phyloP scores from a whole-genome alignment of 2,329 filamentous ascomycete genomes.

The Alternaria panax region DNA sequence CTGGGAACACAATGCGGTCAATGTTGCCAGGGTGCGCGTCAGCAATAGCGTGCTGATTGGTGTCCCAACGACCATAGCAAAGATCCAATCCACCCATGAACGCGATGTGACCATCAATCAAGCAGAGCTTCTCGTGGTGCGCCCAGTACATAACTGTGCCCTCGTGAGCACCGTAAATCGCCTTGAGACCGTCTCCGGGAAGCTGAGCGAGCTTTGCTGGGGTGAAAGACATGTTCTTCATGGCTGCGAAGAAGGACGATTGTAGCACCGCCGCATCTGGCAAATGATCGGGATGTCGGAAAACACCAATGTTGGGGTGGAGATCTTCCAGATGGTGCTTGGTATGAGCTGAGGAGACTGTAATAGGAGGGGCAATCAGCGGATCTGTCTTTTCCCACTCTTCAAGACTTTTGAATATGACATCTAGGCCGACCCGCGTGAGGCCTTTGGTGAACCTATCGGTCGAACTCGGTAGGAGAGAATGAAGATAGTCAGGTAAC shows the following conservation, averaged over 20 bases:
- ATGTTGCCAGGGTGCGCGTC: conserved; percentile 83
- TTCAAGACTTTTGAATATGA: conserved; percentile 56
- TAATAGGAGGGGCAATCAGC: conserved; percentile 53
- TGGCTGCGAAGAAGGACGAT: conserved; percentile 63
- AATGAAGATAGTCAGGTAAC: conserved; percentile 54
- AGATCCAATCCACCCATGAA: conserved; percentile 94
- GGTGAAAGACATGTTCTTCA: conserved; percentile 63
- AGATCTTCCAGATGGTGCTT: conserved; percentile 78
- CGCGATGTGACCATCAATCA: conserved; percentile 78
- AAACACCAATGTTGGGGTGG: conserved; percentile 85
- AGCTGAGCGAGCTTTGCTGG: conserved; percentile 67
- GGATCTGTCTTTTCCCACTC: conserved; percentile 54
- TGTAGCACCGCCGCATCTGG: conserved; percentile 74
- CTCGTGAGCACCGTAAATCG: conserved; percentile 81
- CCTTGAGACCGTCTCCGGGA: conserved; percentile 75
- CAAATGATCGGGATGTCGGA: conserved; percentile 87
- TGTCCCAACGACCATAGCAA: conserved; percentile 87
- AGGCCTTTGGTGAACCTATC: conserved; percentile 52
- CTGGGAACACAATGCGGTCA: conserved; percentile 79
- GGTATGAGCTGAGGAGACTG: conserved; percentile 74
- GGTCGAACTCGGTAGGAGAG: conserved; percentile 51
- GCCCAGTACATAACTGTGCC: conserved; percentile 90
- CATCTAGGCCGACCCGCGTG: conserved; percentile 51
- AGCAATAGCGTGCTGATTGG: conserved; percentile 82
- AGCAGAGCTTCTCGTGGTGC: conserved; percentile 88